phyloP scores from a whole-genome alignment of 2,329 filamentous ascomycete genomes.

The Hymenoscyphus linearis region DNA sequence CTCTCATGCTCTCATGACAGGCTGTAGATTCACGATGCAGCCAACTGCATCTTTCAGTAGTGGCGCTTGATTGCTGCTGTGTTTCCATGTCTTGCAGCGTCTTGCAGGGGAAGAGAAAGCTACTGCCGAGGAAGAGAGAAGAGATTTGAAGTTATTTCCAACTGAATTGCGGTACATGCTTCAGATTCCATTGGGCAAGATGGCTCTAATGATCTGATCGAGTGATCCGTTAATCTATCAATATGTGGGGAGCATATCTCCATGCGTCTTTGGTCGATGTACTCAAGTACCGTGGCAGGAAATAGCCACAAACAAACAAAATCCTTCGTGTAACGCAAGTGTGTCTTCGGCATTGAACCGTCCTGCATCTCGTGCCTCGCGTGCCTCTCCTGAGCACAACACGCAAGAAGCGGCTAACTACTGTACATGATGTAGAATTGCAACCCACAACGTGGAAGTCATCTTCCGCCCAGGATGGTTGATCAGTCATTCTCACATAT shows the following conservation, averaged over 20 bases:
- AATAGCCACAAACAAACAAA: neutral
- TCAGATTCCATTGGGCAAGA: neutral
- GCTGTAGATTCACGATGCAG: neutral
- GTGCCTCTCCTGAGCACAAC: neutral
- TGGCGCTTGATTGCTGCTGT: neutral
- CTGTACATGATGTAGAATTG: neutral
- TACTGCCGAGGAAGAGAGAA: neutral
- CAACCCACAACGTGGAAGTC: neutral
- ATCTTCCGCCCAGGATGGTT: neutral
- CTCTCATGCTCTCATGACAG: neutral
- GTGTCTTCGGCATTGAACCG: neutral
- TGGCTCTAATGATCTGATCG: neutral
- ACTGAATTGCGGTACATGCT: neutral
- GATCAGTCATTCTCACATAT: neutral
- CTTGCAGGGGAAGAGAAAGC: constrained; percentile 2
- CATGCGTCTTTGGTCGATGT: neutral
- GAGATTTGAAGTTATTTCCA: neutral
- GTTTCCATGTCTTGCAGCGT: neutral
- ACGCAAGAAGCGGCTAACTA: neutral
- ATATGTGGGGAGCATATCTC: constrained; percentile 3
- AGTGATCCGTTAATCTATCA: neutral
- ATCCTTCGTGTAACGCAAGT: neutral
- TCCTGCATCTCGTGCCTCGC: neutral
- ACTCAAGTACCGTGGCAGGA: neutral
- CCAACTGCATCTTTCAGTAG: neutral